Percentiles rank a stretch among this genome's conserved stretches.
phyloP scores from a whole-genome alignment of 164 flowering plant genomes.

The Nymphaea colorata region DNA sequence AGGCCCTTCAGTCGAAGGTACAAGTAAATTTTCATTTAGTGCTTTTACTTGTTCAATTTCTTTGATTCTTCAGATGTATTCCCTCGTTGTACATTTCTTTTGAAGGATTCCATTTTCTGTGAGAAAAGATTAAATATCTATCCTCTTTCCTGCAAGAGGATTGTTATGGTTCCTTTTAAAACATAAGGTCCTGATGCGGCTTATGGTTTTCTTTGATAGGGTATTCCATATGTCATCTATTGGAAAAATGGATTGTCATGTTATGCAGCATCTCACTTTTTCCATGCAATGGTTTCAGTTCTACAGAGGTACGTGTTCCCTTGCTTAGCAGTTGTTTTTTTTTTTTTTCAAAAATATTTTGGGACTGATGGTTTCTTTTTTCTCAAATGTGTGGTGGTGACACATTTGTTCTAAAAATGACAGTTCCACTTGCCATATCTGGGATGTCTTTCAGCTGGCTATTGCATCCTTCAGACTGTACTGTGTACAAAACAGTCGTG shows the following conservation, averaged over 20 bases:
- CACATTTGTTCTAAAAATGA: background rate
- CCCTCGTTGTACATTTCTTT: background rate
- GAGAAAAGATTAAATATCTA: too few relatives aligned
- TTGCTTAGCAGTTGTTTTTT: background rate
- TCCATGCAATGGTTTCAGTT: constrained; percentile 75
- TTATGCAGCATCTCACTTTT: constrained; percentile 69
- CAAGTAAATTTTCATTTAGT: background rate
- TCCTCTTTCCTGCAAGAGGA: background rate
- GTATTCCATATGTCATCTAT: constrained; percentile 78
- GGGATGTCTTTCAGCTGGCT: constrained; percentile 98
- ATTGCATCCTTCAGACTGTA: constrained; percentile 77
- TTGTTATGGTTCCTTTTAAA: background rate
- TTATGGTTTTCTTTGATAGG: constrained; percentile 25
- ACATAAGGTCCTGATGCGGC: background rate
- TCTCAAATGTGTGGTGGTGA: background rate
- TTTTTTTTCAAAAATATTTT: background rate
- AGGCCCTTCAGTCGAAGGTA: constrained; percentile 70
- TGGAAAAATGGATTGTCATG: constrained; percentile 55
- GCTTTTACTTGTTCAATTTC: too few relatives aligned
- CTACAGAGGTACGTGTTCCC: constrained; percentile 58
- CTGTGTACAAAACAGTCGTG: constrained; percentile 45
- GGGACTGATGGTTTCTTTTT: background rate
- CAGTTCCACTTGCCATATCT: constrained; percentile 82
- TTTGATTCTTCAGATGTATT: background rate
- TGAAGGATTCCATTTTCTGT: background rate